Evolutionary conservation across 345 rosid species (phyloP), one percentile per base, ranked within the genome.

Genomic region (Dovyalis caffra): DNA sequence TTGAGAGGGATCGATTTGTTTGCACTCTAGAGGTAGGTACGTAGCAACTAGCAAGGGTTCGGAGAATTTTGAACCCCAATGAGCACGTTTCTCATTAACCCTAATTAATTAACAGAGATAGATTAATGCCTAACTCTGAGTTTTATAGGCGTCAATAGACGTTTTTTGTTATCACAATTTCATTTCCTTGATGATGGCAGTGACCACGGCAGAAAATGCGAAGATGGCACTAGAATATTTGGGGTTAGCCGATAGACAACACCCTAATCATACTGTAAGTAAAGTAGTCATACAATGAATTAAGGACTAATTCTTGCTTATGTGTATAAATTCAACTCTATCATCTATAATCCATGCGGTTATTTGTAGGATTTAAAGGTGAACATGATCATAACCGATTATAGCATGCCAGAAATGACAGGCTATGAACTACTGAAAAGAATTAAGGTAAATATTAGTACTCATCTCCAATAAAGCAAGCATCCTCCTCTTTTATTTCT

Each of bases 371-470:
- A 58, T 43, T 65, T 67, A 21, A 80, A 86, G 81, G 85, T 84
- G 35, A 78, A 83, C 60, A 71, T 87, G 76, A 81, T 84, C 53
- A 76, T 84, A 34, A 86, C 87, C 0, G 86, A 84, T 43, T 84
- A 79, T 68, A 71, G 80, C 49, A 86, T 86, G 85, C 90, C 81
- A 15, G 84, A 76, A 67, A 85, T 83, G 85, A 83, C 86, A 3
- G 81, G 85, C 2, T 81, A 73, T 65, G 86, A 87, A 16, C 77
- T 81, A 8, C 76, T 87, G 62, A 83, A 83, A 72, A 83, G 73
- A 68, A 79, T 85, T 29, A 73, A 85, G 82, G 85, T 78, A 38
- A 37, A n/a, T 10, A 47, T 47, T 1, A 18, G 51, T 3, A 45
- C 56, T 18, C 56, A 20, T 18, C 56, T 47, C 18, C 56, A 47